These are phyloP conservation scores for Phytophthora ramorum DNA, from an alignment of 352 stramenopile species.

Conservation along the genomic window DNA sequence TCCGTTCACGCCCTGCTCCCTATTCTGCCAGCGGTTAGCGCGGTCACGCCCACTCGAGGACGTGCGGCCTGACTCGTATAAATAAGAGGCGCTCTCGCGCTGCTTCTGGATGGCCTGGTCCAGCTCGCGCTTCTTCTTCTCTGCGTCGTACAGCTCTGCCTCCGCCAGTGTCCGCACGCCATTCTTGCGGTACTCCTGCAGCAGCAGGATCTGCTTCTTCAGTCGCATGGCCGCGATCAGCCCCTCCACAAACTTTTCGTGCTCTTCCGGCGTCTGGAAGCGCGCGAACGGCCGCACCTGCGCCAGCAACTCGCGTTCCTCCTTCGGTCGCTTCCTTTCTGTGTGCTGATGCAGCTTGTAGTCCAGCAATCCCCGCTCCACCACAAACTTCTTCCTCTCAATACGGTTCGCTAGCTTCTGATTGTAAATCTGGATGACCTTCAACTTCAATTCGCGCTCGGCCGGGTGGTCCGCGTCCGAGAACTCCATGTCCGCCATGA, in stretches of 20 bases:
- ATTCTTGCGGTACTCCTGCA: slow-evolving; percentile 96
- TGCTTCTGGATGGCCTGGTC: slow-evolving; percentile 91
- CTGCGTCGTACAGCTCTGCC: slow-evolving; percentile 94
- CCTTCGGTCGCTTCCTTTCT: slow-evolving; percentile 91
- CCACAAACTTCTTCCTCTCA: slow-evolving; percentile 92
- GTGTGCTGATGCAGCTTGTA: slow-evolving; percentile 94
- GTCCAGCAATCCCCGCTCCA: slow-evolving; percentile 91
- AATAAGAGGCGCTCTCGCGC: slow-evolving; percentile 85
- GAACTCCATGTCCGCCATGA: slow-evolving; percentile 96
- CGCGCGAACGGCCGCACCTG: slow-evolving; percentile 95
- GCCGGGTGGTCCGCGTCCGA: slow-evolving; percentile 90
- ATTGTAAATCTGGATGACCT: slow-evolving; percentile 98
- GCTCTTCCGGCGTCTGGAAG: slow-evolving; percentile 94
- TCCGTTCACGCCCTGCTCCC: slow-evolving; percentile 52
- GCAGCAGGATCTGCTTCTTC: slow-evolving; percentile 95
- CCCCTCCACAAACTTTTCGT: slow-evolving; percentile 93
- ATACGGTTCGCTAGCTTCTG: slow-evolving; percentile 94
- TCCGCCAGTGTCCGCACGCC: slow-evolving; percentile 95
- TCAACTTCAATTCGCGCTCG: slow-evolving; percentile 95
- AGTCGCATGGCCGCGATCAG: slow-evolving; percentile 92
- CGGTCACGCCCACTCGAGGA: slow-evolving; percentile 65
- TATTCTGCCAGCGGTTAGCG: slow-evolving; percentile 72
- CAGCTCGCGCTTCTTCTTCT: slow-evolving; percentile 94
- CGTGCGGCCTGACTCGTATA: slow-evolving; percentile 80
- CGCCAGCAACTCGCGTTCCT: slow-evolving; percentile 95